Evolutionary conservation across 2,329 filamentous ascomycete species (phyloP).

Genomic region (Colletotrichum sp.): DNA sequence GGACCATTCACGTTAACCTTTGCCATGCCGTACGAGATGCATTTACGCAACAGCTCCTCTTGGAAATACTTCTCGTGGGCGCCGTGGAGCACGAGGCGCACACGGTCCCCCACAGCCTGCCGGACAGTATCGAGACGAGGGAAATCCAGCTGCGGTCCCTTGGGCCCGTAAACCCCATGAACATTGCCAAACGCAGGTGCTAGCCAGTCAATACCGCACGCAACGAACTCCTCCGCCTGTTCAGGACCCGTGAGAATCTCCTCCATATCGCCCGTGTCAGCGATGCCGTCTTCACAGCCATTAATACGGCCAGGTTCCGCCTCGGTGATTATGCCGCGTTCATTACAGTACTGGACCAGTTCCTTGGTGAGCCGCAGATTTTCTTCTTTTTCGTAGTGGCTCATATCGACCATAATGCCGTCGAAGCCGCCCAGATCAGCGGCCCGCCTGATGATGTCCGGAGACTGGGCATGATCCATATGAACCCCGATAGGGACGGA

Average conservation of each 20-base stretch:
- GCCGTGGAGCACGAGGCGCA: slow-evolving; percentile 54
- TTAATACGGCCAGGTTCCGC: slow-evolving; percentile 74
- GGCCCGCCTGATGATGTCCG: slow-evolving; percentile 61
- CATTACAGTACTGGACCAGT: slow-evolving; percentile 66
- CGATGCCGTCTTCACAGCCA: slow-evolving; percentile 68
- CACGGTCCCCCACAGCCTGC: background rate
- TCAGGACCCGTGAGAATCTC: slow-evolving; percentile 68
- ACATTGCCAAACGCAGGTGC: slow-evolving; percentile 81
- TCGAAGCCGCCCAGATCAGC: slow-evolving; percentile 62
- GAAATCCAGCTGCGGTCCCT: slow-evolving; percentile 66
- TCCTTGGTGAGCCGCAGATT: slow-evolving; percentile 69
- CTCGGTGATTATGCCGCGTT: slow-evolving; percentile 68
- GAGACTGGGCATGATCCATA: slow-evolving; percentile 70
- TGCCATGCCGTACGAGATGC: slow-evolving; percentile 49
- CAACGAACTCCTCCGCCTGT: slow-evolving; percentile 73
- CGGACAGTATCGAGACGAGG: slow-evolving; percentile 31
- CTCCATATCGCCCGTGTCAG: slow-evolving; percentile 57
- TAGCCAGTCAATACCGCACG: slow-evolving; percentile 75
- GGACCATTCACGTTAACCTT: slow-evolving; percentile 54
- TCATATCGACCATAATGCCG: slow-evolving; percentile 80
- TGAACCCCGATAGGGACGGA: slow-evolving; percentile 66
- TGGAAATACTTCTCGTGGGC: slow-evolving; percentile 17
- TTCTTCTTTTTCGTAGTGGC: slow-evolving; percentile 72
- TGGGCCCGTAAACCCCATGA: slow-evolving; percentile 73
- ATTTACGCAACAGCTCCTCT: slow-evolving; percentile 23